Base-by-base conservation (phyloP, 1,284 basidiomycete genomes). In the Ceratobasidium sp. region DNA sequence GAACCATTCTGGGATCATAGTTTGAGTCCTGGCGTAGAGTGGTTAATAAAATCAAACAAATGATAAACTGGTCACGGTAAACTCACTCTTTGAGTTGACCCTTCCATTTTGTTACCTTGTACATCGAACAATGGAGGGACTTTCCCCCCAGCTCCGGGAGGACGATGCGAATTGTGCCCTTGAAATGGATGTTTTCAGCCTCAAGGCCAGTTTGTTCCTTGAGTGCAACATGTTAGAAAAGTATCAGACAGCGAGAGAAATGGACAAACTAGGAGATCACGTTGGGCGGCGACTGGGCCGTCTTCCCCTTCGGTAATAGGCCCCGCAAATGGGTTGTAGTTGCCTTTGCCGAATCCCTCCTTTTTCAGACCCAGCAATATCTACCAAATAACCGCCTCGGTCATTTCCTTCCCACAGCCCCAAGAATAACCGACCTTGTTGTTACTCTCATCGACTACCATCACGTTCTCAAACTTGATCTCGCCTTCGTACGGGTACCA, bases 61-160 rank as follows among this genome's bases (percentile, higher is more conserved):
- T 54, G 46, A 16, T 62, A 54, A 49, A 39, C 41, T 8, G 2
- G 14, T 37, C 16, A 14, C 9, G n/a, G 1, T 27, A 19, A 65
- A 69, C 68, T n/a, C 19, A 72, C 68, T 72, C 68, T 61, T 72
- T 59, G 14, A 29, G 68, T 9, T 59, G 24, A 22, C 68, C 68
- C 49, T 72, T 51, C 68, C 68, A 72, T 27, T 72, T 72, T 19
- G 68, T 72, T 1, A 72, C 68, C 31, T 72, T 72, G 46, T 72
- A 72, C 68, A 72, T 72, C 43, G 68, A 72, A 34, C 68, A 72
- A 29, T 72, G 46, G 34, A 72, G 54, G 0, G 68, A 72, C 22
- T 62, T 41, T 5, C 46, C 56, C 8, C 34, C 22, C 41, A 72
- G 43, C 11, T 37, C 31, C 19, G 27, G 24, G 9, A 72, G 53